Evolutionary conservation across 495 filamentous ascomycete genomes (phyloP).

Genomic region (Lichina pygmaea): DNA sequence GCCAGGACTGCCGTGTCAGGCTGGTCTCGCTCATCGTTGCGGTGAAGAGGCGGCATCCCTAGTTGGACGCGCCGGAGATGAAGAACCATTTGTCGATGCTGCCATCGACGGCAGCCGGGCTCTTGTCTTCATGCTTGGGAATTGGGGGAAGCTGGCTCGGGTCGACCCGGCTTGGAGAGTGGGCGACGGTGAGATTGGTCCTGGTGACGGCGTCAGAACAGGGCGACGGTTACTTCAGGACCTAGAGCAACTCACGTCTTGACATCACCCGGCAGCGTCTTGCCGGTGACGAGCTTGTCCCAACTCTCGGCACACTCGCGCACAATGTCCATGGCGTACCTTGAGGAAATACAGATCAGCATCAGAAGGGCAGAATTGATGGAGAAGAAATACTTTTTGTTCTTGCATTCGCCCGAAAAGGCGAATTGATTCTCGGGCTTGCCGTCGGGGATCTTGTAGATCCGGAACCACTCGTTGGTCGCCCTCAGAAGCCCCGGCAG

Average conservation of each 20-base stretch:
- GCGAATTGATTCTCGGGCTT: constrained; percentile 99
- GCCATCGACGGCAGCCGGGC: constrained; percentile 72
- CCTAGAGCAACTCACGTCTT: constrained; percentile 39
- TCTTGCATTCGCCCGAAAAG: constrained; percentile 99
- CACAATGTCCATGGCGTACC: constrained; percentile 81
- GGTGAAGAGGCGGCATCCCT: too few species aligned
- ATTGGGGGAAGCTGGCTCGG: constrained; percentile 38
- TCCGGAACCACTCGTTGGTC: constrained; percentile 99
- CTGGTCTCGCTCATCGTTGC: too few species aligned
- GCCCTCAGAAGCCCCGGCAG: constrained; percentile 87
- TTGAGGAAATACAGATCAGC: constrained; percentile 11
- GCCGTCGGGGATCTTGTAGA: constrained; percentile 99
- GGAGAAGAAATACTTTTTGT: constrained; percentile 47
- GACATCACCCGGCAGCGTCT: constrained; percentile 46
- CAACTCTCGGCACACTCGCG: constrained; percentile 91
- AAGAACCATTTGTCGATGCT: constrained; percentile 99
- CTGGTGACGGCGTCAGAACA: constrained; percentile 15
- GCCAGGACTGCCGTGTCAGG: too few species aligned
- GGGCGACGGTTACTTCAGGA: background rate
- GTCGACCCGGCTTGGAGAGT: constrained; percentile 40
- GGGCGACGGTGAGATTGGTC: constrained; percentile 46
- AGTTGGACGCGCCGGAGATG: constrained; percentile 78
- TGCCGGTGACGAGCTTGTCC: constrained; percentile 84
- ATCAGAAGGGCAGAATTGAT: background rate
- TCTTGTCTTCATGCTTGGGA: constrained; percentile 45